A percentile compares a stretch with the other conserved stretches of the same genome.
Conservation (phyloP, 805 yeast genomes). For the Schizosaccharomyces osmophilus region DNA sequence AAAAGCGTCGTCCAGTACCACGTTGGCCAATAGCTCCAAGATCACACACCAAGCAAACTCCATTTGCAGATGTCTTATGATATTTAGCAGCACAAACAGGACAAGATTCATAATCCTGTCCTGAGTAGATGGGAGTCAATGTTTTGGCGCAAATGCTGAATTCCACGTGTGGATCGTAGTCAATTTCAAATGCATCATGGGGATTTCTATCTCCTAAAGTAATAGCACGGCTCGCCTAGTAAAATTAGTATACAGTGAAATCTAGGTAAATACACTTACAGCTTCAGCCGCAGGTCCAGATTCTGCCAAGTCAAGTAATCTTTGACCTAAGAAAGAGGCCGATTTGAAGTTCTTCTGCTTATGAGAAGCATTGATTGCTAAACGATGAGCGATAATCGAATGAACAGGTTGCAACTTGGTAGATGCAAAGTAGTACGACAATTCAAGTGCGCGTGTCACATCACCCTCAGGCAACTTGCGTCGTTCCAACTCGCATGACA, state of each 20-base stretch:
- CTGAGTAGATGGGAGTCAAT: constrained; percentile 68
- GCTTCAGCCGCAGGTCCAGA: constrained; percentile 50
- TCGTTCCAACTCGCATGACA: constrained; percentile 74
- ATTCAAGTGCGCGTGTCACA: constrained; percentile 64
- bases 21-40: constrained; percentile 72
- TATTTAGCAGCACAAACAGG: constrained; percentile 80
- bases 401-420: constrained; percentile 64
- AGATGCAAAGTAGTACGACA: constrained; percentile 87
- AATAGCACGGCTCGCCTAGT: constrained; percentile 59
- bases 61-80: constrained; percentile 52
- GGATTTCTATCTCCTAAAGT: constrained; percentile 56
- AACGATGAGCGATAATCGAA: constrained; percentile 67
- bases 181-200: constrained; percentile 68
- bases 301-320: constrained; percentile 44
- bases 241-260: not conserved
- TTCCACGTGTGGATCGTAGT: constrained; percentile 77
- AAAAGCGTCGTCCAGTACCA: constrained; percentile 37
- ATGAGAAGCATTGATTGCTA: constrained; percentile 83
- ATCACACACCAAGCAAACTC: constrained; percentile 47
- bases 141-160: constrained; percentile 77
- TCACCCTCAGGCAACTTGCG: constrained; percentile 28
- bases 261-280: not conserved
- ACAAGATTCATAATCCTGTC: constrained; percentile 42
- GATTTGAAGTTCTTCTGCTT: constrained; percentile 66
- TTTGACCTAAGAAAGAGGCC: constrained; percentile 74